Base-by-base conservation (phyloP, 306 rosid species). In the Lablab purpureus region DNA sequence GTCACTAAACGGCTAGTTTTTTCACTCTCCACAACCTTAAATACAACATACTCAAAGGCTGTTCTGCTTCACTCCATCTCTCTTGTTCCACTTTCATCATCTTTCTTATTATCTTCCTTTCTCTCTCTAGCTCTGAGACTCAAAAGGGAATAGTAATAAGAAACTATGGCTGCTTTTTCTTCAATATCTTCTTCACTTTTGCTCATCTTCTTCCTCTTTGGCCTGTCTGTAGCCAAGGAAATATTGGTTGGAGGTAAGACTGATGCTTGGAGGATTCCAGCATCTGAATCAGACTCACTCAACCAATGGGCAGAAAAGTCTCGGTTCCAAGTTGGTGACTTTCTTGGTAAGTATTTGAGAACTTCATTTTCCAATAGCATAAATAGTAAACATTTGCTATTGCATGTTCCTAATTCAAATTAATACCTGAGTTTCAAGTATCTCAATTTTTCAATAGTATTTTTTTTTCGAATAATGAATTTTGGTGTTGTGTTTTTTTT, bases 1-100 rank as follows among this genome's bases (percentile, higher is more conserved):
- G 45, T 7, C 34, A 12, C 83, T 60, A 67, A 91, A 93, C 98
- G 98, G 98, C 92, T 91, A 88, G 13, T 87, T 90, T 75, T 80
- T 62, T n/a, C n/a, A 2, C 74, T 27, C 17, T 18, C 19, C 22
- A 9, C 71, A 17, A 34, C 73, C 78, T 70, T 90, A 91, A 80
- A 88, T 84, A 78, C 85, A 13, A 21, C 64, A 32, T 66, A 27
- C 64, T 5, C 3, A 58, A 10, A 10, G 45, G 3, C 10, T 40
- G 0, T 40, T 10, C 18, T 25, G 0, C 27, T 25, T 25, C 18
- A 25, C 4, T 12, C 5, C 30, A 25, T 25, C 40, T 1, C 28
- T 1, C 66, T 59, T 5, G 0, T 9, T 60, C 0, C 22, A 28
- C 2, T 1, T 0, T 32, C 67, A 60, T 1, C 45, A 10, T 28